Percentiles rank a stretch among this genome's conserved stretches.
Evolutionary conservation across 805 yeast species (phyloP).

Genomic region (Myxozyma lipomycoides): DNA sequence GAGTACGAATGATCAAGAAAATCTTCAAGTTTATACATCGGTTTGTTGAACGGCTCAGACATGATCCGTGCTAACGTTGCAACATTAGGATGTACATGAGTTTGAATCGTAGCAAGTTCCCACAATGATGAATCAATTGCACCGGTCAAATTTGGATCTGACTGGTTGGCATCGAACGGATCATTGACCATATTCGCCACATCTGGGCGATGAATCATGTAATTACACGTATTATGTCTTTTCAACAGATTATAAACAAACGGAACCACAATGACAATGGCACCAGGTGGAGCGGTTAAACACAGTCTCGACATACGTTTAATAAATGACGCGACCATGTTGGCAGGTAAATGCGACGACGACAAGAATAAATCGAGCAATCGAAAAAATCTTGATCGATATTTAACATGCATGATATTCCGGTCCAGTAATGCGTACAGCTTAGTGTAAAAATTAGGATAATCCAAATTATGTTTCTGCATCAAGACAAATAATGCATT

Average conservation of each 20-base stretch:
- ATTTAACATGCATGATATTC: slow-evolving; percentile 66
- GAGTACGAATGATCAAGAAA: slow-evolving; percentile 87
- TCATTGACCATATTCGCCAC: slow-evolving; percentile 42
- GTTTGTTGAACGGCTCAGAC: slow-evolving; percentile 84
- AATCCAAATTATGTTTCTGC: slow-evolving; percentile 77
- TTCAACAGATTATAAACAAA: slow-evolving; percentile 83
- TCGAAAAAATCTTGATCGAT: slow-evolving; percentile 83
- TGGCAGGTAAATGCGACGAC: slow-evolving; percentile 81
- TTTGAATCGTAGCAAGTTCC: slow-evolving; percentile 77
- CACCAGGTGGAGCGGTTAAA: slow-evolving; percentile 78
- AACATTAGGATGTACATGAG: slow-evolving; percentile 93
- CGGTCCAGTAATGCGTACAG: slow-evolving; percentile 77
- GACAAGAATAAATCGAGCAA: slow-evolving; percentile 78
- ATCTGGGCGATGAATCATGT: slow-evolving; percentile 58
- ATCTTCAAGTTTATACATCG: slow-evolving; percentile 85
- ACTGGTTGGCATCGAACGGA: slow-evolving; percentile 60
- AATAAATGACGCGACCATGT: slow-evolving; percentile 82
- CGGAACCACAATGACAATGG: slow-evolving; percentile 83
- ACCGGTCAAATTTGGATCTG: slow-evolving; percentile 70
- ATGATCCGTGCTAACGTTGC: slow-evolving; percentile 86
- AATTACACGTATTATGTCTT: slow-evolving; percentile 92
- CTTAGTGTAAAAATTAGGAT: slow-evolving; percentile 83
- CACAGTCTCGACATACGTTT: slow-evolving; percentile 74
- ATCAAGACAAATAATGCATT: slow-evolving; percentile 85
- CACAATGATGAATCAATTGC: slow-evolving; percentile 86